These are phyloP conservation scores for Escovopsis sp. DNA, from an alignment of 2,329 filamentous ascomycete genomes.

Conservation along the genomic window DNA sequence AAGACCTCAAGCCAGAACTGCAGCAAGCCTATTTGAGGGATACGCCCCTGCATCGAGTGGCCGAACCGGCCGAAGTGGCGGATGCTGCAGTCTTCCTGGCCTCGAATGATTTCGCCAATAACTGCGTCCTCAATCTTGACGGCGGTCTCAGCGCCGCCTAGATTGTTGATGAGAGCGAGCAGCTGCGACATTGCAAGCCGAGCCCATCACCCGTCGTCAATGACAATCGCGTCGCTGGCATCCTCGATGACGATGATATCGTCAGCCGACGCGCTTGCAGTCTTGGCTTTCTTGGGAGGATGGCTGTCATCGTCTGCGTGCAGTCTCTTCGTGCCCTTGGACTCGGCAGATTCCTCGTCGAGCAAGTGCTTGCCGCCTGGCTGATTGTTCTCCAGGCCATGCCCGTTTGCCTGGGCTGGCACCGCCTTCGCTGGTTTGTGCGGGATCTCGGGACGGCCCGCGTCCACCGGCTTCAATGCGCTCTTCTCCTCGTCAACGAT, in stretches of 20 bases:
- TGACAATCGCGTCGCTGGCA: conserved; percentile 48
- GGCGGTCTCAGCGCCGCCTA: conserved; percentile 61
- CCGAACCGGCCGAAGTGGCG: conserved; percentile 57
- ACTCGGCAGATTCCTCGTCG: conserved; percentile 19
- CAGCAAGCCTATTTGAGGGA: conserved; percentile 25
- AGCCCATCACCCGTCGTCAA: conserved; percentile 42
- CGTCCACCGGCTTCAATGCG: conserved; percentile 34
- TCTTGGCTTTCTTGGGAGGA: conserved; percentile 35
- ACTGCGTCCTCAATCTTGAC: conserved; percentile 74
- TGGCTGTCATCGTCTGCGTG: conserved; percentile 27
- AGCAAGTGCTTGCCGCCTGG: conserved; percentile 20
- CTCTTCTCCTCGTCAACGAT: conserved; percentile 31
- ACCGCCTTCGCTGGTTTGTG: conserved; percentile 33
- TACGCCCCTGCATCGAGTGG: conserved; percentile 55
- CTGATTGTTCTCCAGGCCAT: conserved; percentile 23
- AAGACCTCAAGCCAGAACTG: conserved; percentile 24
- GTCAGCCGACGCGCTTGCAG: conserved; percentile 16
- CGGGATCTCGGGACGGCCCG: conserved; percentile 34
- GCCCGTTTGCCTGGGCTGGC: conserved; percentile 24
- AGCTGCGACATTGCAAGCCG: conserved; percentile 1
- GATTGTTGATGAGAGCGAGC: background rate
- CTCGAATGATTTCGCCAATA: conserved; percentile 69
- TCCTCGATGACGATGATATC: conserved; percentile 39
- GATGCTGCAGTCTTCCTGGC: conserved; percentile 67
- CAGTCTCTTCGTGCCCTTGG: conserved; percentile 31